A percentile compares a stretch with the other conserved stretches of the same genome.
phyloP scores from a whole-genome alignment of 441 rosid genomes.

The Hura crepitans region DNA sequence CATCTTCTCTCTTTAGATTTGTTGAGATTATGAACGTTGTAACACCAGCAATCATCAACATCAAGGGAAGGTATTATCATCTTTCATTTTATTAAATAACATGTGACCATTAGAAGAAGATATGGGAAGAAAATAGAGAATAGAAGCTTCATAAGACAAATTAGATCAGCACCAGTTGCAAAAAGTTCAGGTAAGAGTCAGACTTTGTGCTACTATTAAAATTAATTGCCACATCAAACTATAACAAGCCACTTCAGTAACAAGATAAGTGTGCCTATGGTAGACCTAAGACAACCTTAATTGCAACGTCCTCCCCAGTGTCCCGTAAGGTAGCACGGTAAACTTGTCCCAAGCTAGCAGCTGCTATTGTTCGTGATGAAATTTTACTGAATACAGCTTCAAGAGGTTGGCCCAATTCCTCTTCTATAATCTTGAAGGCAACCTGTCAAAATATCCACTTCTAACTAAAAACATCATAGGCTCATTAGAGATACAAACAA shows the following conservation, averaged over 20 bases:
- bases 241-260: background rate
- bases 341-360: constrained; percentile 97
- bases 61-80: background rate
- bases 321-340: constrained; percentile 85
- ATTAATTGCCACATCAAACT: background rate
- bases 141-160: background rate
- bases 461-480: constrained; percentile 15
- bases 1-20: background rate
- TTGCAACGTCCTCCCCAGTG: constrained; percentile 92
- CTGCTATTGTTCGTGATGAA: constrained; percentile 82
- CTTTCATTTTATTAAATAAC: background rate
- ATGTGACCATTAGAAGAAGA: background rate
- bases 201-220: background rate
- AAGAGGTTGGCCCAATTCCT: constrained; percentile 84
- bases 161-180: background rate
- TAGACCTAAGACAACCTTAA: constrained; percentile 55
- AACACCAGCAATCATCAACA: background rate
- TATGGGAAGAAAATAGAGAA: background rate
- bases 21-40: no score
- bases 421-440: constrained; percentile 85
- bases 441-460: constrained; percentile 42
- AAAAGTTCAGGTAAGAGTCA: background rate
- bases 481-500: background rate
- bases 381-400: constrained; percentile 85
- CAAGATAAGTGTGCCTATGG: background rate